These are phyloP conservation scores for Aureobasidium melanogenum DNA, from an alignment of 2,329 filamentous ascomycete species.

Conservation along the genomic window DNA sequence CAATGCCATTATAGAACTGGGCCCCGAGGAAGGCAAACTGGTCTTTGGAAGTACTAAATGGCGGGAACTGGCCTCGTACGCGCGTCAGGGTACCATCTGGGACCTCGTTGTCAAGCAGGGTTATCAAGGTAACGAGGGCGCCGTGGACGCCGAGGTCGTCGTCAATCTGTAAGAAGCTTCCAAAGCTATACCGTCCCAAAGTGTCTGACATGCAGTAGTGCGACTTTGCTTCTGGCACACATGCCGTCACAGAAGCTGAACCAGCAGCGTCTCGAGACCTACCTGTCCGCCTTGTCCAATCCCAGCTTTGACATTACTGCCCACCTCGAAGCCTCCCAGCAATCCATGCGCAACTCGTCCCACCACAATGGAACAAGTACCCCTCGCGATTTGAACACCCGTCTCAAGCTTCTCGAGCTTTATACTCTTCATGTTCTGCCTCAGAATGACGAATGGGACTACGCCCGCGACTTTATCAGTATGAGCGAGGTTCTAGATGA, in stretches of 20 bases:
- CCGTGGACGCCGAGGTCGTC: slow-evolving; percentile 90
- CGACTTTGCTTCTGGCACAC: slow-evolving; percentile 84
- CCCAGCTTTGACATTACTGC: slow-evolving; percentile 63
- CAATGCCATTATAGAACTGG: slow-evolving; percentile 83
- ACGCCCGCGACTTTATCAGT: slow-evolving; percentile 81
- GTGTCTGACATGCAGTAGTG: slow-evolving; percentile 43
- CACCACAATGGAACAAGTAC: slow-evolving; percentile 52
- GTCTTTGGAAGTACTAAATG: slow-evolving; percentile 80
- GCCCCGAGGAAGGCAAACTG: slow-evolving; percentile 80
- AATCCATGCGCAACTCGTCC: slow-evolving; percentile 19
- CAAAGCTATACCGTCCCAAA: slow-evolving; percentile 28
- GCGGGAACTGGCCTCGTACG: slow-evolving; percentile 71
- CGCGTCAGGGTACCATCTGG: slow-evolving; percentile 87
- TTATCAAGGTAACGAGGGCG: slow-evolving; percentile 79
- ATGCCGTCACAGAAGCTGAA: slow-evolving; percentile 74
- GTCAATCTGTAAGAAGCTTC: slow-evolving; percentile 58
- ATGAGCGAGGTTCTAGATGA: slow-evolving; percentile 84
- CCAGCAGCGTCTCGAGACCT: slow-evolving; percentile 80
- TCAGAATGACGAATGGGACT: slow-evolving; percentile 91
- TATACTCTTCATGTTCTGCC: slow-evolving; percentile 94
- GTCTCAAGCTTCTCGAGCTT: slow-evolving; percentile 87
- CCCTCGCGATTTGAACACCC: slow-evolving; percentile 71
- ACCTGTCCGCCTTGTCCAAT: slow-evolving; percentile 67
- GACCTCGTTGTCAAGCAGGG: slow-evolving; percentile 81
- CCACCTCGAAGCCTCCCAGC: slow-evolving; percentile 45